phyloP scores from a whole-genome alignment of 75 land plant species.

The Pseudotsuga menziesii region DNA sequence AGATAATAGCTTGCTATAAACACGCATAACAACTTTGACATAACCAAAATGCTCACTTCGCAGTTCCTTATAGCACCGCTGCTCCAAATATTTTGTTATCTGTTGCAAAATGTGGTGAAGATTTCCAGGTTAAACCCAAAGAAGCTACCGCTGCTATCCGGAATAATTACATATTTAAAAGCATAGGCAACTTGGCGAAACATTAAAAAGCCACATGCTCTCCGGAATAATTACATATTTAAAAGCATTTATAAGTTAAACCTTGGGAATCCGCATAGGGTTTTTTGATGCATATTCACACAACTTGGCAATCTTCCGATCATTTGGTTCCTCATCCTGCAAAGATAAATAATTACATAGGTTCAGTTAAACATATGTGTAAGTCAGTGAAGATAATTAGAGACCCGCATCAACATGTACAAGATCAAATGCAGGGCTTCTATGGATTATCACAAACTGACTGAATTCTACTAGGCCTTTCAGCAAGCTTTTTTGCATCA shows the following conservation, averaged over 20 bases:
- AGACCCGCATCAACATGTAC: background rate
- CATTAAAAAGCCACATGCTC: background rate
- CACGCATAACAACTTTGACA: constrained; percentile 68
- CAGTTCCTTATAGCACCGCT: constrained; percentile 87
- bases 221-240: background rate
- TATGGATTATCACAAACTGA: background rate
- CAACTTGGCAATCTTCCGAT: constrained; percentile 84
- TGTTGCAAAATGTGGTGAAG: constrained; percentile 22
- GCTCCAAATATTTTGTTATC: constrained; percentile 82
- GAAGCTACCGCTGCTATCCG: background rate
- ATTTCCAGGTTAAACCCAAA: background rate
- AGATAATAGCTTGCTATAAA: constrained; percentile 69
- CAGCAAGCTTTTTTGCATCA: background rate
- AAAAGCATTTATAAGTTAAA: constrained; percentile 8
- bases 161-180: background rate
- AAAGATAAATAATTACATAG: background rate
- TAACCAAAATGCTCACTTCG: constrained; percentile 63
- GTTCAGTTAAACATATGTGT: background rate
- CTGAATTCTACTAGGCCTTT: background rate
- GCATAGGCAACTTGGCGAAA: background rate
- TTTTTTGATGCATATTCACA: constrained; percentile 94
- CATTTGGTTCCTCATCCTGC: constrained; percentile 92
- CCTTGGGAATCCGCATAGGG: constrained; percentile 95
- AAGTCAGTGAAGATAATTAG: background rate
- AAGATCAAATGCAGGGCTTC: background rate